phyloP scores from a whole-genome alignment of 768 basidiomycete genomes.

The Agaricus bisporus region DNA sequence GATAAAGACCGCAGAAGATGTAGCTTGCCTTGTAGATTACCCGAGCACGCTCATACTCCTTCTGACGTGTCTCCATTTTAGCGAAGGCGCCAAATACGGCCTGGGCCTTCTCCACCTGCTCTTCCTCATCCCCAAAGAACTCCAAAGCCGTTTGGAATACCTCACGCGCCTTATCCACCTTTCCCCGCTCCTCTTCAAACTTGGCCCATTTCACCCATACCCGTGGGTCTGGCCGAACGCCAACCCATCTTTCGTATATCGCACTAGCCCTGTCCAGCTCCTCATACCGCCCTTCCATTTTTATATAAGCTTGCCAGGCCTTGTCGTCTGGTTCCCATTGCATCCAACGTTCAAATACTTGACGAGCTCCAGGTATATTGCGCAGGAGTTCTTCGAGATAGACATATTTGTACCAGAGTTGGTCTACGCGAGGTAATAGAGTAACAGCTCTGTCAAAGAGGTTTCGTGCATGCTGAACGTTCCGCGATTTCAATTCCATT shows the following conservation, averaged over 20 bases:
- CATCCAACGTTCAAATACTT: constrained; percentile 99
- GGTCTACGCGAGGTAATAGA: constrained; percentile 90
- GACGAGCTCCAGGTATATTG: constrained; percentile 92
- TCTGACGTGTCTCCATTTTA: constrained; percentile 93
- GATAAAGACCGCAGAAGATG: background rate
- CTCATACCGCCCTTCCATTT: constrained; percentile 90
- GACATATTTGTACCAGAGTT: constrained; percentile 99
- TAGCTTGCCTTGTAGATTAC: constrained; percentile 90
- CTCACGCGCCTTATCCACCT: constrained; percentile 69
- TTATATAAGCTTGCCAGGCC: constrained; percentile 99
- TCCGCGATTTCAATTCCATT: constrained; percentile 97
- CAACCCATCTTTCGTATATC: constrained; percentile 90
- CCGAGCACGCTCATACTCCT: constrained; percentile 94
- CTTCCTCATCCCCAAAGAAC: constrained; percentile 84
- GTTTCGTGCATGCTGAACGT: constrained; percentile 95
- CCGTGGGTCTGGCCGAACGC: constrained; percentile 68
- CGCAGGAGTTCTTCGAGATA: constrained; percentile 96
- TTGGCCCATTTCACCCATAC: constrained; percentile 85
- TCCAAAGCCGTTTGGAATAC: constrained; percentile 89
- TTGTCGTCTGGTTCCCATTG: constrained; percentile 99
- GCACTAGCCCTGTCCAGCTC: constrained; percentile 89
- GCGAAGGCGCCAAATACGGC: constrained; percentile 91
- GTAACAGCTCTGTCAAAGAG: constrained; percentile 97
- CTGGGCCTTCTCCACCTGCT: constrained; percentile 95
- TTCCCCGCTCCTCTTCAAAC: constrained; percentile 81